These are phyloP conservation scores for Neurospora intermedia DNA, from an alignment of 495 filamentous ascomycete species.

Conservation along the genomic window DNA sequence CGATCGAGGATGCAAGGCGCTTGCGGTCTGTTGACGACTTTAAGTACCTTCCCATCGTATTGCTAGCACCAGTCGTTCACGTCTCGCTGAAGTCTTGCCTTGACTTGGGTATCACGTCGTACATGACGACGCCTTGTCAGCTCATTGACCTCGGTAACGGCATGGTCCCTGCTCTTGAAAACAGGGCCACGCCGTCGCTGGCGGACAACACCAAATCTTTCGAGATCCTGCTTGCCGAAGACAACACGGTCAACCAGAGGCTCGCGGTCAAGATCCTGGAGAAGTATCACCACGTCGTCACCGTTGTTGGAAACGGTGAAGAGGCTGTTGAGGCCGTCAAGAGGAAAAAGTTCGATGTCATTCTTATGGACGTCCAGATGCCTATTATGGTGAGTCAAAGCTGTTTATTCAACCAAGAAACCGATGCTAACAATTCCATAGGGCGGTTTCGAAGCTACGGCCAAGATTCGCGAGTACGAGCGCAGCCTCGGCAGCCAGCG, in stretches of 20 bases:
- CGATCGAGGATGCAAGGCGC: conserved; percentile 76
- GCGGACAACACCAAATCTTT: conserved; percentile 94
- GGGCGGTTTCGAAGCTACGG: conserved; percentile 96
- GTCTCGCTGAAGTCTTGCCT: conserved; percentile 91
- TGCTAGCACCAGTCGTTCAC: conserved; percentile 82
- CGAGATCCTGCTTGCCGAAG: conserved; percentile 90
- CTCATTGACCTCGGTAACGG: conserved; percentile 95
- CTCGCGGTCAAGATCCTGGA: conserved; percentile 94
- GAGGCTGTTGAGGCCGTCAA: conserved; percentile 87
- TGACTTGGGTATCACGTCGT: conserved; percentile 92
- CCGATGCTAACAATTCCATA: conserved; percentile 27
- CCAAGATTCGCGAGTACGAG: conserved; percentile 93
- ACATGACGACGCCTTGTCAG: conserved; percentile 96
- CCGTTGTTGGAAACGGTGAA: conserved; percentile 88
- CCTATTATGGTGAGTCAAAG: conserved; percentile 70
- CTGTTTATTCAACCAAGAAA: conserved; percentile 1
- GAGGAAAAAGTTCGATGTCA: conserved; percentile 85
- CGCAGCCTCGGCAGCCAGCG: conserved; percentile 62
- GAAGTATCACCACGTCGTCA: conserved; percentile 95
- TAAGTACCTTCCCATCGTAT: conserved; percentile 94
- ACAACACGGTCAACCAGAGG: conserved; percentile 96
- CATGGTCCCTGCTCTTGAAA: conserved; percentile 95
- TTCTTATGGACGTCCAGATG: conserved; percentile 99
- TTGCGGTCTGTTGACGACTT: conserved; percentile 84
- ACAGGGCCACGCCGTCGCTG: conserved; percentile 79